phyloP scores from a whole-genome alignment of 2,329 filamentous ascomycete species.

The Zasmidium angulare region DNA sequence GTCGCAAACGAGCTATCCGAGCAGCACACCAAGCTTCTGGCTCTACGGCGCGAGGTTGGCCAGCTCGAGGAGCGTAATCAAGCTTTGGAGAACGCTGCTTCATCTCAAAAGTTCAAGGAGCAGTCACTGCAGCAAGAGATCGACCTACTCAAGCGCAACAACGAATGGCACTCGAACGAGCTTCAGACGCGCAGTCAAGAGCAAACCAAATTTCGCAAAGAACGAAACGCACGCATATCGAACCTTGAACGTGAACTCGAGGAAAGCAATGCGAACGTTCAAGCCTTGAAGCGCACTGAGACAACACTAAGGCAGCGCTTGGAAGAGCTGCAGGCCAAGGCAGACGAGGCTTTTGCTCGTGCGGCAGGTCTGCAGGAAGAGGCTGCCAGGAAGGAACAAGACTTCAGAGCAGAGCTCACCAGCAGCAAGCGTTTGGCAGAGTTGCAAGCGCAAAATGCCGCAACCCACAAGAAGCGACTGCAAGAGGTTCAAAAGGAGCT shows the following conservation, averaged over 20 bases:
- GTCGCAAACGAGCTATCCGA: constrained; percentile 82
- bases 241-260: constrained; percentile 87
- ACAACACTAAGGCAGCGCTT: constrained; percentile 76
- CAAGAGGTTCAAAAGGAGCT: constrained; percentile 66
- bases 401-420: constrained; percentile 83
- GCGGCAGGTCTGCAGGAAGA: constrained; percentile 85
- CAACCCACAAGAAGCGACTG: constrained; percentile 69
- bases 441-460: constrained; percentile 72
- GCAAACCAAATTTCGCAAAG: constrained; percentile 85
- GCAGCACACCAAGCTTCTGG: constrained; percentile 84
- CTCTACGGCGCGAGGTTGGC: constrained; percentile 79
- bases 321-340: constrained; percentile 80
- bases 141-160: constrained; percentile 81
- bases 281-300: constrained; percentile 76
- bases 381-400: constrained; percentile 77
- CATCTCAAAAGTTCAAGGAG: constrained; percentile 83
- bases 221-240: constrained; percentile 86
- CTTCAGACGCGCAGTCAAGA: constrained; percentile 87
- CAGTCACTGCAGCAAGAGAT: constrained; percentile 88
- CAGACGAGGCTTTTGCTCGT: constrained; percentile 77
- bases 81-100: constrained; percentile 73
- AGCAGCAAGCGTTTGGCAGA: constrained; percentile 78
- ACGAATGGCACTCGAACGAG: constrained; percentile 90
- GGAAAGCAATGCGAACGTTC: constrained; percentile 74
- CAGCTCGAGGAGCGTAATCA: constrained; percentile 81